A percentile compares a stretch with the other conserved stretches of the same genome.
Conservation (phyloP, 768 basidiomycete genomes). For the Termitomyces sp. region DNA sequence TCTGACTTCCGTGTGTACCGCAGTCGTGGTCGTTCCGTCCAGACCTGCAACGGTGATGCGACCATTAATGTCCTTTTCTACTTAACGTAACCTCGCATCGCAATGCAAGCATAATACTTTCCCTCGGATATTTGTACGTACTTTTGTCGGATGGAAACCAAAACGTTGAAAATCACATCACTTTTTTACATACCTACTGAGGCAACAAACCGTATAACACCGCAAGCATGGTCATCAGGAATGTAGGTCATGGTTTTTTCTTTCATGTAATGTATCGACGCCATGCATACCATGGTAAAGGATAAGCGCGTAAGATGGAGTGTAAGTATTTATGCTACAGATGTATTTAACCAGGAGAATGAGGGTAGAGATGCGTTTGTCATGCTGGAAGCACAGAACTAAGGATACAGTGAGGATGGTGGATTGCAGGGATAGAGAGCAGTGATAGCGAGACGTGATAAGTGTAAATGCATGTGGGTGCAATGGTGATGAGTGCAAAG, state of each 20-base stretch:
- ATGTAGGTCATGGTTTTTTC: background rate
- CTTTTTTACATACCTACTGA: background rate
- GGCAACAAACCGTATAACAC: background rate
- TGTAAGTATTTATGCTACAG: conserved; percentile 17
- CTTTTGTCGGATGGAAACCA: background rate
- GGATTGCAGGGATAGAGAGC: background rate
- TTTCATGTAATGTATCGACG: background rate
- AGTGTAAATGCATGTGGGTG: background rate
- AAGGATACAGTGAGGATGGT: conserved; percentile 22
- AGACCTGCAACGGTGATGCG: background rate
- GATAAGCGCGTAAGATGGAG: background rate
- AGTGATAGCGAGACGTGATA: conserved; percentile 5
- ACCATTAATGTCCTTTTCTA: background rate
- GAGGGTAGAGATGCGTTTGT: background rate
- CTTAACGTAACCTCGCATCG: background rate
- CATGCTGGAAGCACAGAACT: conserved; percentile 15
- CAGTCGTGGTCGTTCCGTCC: no score
- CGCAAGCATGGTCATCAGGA: background rate
- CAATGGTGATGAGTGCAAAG: background rate
- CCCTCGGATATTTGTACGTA: no score
- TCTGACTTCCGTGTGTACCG: background rate
- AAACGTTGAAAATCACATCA: background rate
- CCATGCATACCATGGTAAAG: background rate
- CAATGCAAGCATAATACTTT: no score
- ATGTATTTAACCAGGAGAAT: conserved; percentile 1